These are phyloP conservation scores for Asterophora lycoperdoides DNA, from an alignment of 768 basidiomycete genomes.

Conservation along the genomic window DNA sequence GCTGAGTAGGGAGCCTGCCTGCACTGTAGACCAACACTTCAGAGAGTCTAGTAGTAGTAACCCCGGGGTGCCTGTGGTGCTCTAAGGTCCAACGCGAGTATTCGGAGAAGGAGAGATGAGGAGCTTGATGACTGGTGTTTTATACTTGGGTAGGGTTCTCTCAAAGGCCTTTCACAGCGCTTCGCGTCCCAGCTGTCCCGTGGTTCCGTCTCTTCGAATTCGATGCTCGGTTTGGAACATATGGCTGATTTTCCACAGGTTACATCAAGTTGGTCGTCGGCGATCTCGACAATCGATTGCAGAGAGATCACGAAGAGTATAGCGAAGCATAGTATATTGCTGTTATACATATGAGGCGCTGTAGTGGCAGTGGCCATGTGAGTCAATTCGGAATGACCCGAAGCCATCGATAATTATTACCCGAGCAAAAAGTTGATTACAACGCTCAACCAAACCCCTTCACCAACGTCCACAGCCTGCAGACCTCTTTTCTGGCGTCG, in stretches of 20 bases:
- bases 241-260: slow-evolving; percentile 6
- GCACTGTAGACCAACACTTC: too few relatives aligned
- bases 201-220: too few relatives aligned
- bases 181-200: neutral
- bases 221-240: slow-evolving; percentile 5
- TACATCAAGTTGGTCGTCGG: neutral
- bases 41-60: too few relatives aligned
- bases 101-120: neutral
- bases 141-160: slow-evolving; percentile 1
- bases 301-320: neutral
- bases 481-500: slow-evolving; percentile 16
- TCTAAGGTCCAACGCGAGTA: too few relatives aligned
- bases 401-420: slow-evolving; percentile 14
- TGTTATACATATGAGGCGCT: too few relatives aligned
- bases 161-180: neutral
- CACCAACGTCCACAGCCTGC: slow-evolving; percentile 1
- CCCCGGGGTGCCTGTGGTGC: too few relatives aligned
- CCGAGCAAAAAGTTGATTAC: slow-evolving; percentile 13
- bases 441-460: slow-evolving; percentile 7
- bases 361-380: neutral
- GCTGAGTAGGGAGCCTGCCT: too few relatives aligned
- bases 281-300: slow-evolving; percentile 12
- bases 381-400: slow-evolving; percentile 13
- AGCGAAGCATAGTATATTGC: neutral
- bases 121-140: neutral